Conservation (phyloP, 2,329 filamentous ascomycete genomes). For the Colletotrichum zoysiae region DNA sequence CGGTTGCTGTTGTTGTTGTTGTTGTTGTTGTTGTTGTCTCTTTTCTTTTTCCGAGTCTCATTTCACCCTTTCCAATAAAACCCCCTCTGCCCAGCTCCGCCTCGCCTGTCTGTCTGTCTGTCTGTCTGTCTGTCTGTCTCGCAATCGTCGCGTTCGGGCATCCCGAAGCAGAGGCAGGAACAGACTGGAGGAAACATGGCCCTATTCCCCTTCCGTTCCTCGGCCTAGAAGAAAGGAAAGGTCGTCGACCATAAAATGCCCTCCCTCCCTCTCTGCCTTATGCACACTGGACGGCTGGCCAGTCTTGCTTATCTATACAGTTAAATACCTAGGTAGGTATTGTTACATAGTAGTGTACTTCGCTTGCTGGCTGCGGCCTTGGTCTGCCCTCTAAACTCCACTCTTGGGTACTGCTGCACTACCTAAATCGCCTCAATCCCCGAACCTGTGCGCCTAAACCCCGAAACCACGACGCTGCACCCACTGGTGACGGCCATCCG, state of each 20-base stretch:
- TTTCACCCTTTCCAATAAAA: background rate
- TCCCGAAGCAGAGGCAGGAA: slow-evolving; percentile 5
- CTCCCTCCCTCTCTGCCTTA: background rate
- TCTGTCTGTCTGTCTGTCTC: background rate
- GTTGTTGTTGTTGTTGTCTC: background rate
- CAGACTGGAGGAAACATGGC: background rate
- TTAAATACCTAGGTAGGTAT: no score
- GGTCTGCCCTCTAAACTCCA: background rate
- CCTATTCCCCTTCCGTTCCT: background rate
- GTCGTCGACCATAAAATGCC: background rate
- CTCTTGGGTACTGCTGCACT: background rate
- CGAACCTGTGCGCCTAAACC: slow-evolving; percentile 34
- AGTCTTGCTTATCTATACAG: background rate
- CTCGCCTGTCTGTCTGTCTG: background rate
- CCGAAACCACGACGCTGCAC: slow-evolving; percentile 32
- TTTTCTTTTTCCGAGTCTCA: slow-evolving; percentile 15
- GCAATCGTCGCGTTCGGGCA: slow-evolving; percentile 9
- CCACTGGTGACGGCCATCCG: slow-evolving; percentile 20
- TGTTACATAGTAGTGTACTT: no score
- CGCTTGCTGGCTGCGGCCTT: background rate
- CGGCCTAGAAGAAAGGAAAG: background rate
- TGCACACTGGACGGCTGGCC: background rate
- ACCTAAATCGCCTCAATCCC: slow-evolving; percentile 22
- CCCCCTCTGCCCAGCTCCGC: background rate
- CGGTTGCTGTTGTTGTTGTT: background rate